Evolutionary conservation across 2,329 filamentous ascomycete species (phyloP).

Genomic region (Aspergillus carbonarius): DNA sequence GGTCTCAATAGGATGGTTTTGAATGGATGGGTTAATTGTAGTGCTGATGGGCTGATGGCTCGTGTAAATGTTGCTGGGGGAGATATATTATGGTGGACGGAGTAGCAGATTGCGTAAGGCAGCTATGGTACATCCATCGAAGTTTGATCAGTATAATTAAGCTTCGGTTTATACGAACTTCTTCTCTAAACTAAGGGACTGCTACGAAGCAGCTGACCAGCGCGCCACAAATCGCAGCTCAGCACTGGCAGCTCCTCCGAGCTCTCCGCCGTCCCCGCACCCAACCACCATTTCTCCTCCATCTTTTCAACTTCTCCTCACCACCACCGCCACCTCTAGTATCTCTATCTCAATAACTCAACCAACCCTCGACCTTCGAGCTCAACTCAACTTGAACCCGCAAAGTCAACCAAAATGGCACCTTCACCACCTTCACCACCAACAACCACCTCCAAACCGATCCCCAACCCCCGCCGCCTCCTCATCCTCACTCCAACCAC

Average conservation of each 20-base stretch:
- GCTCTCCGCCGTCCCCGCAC: neutral
- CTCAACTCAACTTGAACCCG: neutral
- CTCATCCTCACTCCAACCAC: constrained; percentile 40
- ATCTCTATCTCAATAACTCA: neutral
- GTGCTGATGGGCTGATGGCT: too few relatives aligned
- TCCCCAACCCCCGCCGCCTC: constrained; percentile 43
- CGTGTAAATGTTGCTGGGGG: too few relatives aligned
- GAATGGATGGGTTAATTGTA: too few relatives aligned
- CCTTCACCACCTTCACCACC: neutral
- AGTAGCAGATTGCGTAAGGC: too few relatives aligned
- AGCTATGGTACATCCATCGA: too few relatives aligned
- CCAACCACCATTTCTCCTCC: neutral
- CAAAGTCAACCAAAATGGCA: neutral
- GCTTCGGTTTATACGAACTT: too few relatives aligned
- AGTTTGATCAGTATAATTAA: too few relatives aligned
- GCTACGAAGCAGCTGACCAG: too few relatives aligned
- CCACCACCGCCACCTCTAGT: constrained; percentile 6
- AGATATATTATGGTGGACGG: too few relatives aligned
- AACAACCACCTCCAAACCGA: constrained; percentile 6
- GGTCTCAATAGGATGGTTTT: neutral
- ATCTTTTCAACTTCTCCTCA: constrained; percentile 4
- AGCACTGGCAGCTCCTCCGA: neutral
- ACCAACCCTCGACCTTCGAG: neutral
- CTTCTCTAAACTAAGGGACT: too few relatives aligned
- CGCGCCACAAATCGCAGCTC: too few relatives aligned